Evolutionary conservation across 108 stramenopile species (phyloP), one percentile per base, ranked within the genome.

Genomic region (Skeletonema grethae): DNA sequence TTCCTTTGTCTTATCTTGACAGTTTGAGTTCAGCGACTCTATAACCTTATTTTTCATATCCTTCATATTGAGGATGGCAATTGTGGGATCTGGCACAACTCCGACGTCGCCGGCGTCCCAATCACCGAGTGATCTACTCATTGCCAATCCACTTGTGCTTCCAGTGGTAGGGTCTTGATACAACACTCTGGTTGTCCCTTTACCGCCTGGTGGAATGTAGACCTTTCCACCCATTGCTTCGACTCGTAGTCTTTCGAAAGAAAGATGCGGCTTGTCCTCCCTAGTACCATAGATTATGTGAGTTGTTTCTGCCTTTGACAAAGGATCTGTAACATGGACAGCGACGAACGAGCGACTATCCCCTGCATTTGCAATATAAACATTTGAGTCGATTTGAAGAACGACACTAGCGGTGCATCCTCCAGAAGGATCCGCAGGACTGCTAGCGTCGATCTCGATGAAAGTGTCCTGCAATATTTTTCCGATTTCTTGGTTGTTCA

Each of bases 311-410:
- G 0, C 43, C 4, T 36, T 50, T 63, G 61, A 50, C 28, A 58
- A 16, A 39, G 75, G 75, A 61, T 57, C 41, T 30, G 43, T 70
- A 57, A 71, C 76, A 67, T 91, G 89, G 5, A 85, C 83, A 30
- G 88, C 94, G 35, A 95, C 63, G 58, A 95, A 90, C 22, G 86
- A 82, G 31, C 87, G 80, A 43, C 82, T 84, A 66, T 93, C 92
- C 46, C 92, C 92, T 9, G 92, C 88, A 78, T 94, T 94, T 36
- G 93, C 93, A 67, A 94, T 45, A 36, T 82, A 94, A n/a, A 89
- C 48, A 43, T 85, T 80, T 24, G 85, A 46, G 7, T 74, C 89
- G 62, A 90, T 60, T 79, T 82, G 86, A 15, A 94, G 65, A 16
- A 94, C 73, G 15, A 88, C 69, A 28, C 83, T 76, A n/a, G 90